Evolutionary conservation across 2,329 filamentous ascomycete genomes (phyloP), one percentile per base, ranked within the genome.

Genomic region (Penicillium fuscoglaucum): DNA sequence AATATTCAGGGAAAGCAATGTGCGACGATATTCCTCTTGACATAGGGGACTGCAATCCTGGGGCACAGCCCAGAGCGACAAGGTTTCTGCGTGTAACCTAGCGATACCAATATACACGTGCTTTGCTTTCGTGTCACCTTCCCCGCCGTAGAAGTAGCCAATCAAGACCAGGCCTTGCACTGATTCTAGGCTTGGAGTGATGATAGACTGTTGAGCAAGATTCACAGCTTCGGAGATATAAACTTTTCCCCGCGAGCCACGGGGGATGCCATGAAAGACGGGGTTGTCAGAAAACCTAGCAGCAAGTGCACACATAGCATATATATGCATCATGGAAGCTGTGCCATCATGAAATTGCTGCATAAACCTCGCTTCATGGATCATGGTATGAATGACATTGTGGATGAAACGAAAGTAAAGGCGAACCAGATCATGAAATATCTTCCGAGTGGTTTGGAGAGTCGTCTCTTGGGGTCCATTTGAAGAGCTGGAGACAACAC

Each of bases 381-480:
- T 67, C 39, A 67, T 58, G 3, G 63, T 65, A 47, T 68, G 63
- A 29, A 64, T 59, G 31, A 68, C 59, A 53, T 68, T 65, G 37
- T 68, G 66, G 8, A 67, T 66, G 13, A 55, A 63, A 12, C 58
- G 61, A 55, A 68, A 68, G 41, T 67, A 67, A 8, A 66, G 59
- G 1, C 47, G 41, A 21, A 63, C 61, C 17, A 68, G 41, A 48
- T 68, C 66, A 17, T 53, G 31, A 4, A 13, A 45, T 6, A 46
- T 9, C 6, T 45, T 41, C 5, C 31, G 31, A 12, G 8, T 45
- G 9, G 17, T 46, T 46, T n/a, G 51, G 2, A 39, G 15, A 10
- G 29, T 24, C 19, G 2, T 37, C 41, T n/a, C 26, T 10, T 4
- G 28, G 21, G 12, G 41, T 0, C 28, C 17, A 2, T 15, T 39